phyloP scores from a whole-genome alignment of 257 asterid genomes.

The Primulina huaijiensis region DNA sequence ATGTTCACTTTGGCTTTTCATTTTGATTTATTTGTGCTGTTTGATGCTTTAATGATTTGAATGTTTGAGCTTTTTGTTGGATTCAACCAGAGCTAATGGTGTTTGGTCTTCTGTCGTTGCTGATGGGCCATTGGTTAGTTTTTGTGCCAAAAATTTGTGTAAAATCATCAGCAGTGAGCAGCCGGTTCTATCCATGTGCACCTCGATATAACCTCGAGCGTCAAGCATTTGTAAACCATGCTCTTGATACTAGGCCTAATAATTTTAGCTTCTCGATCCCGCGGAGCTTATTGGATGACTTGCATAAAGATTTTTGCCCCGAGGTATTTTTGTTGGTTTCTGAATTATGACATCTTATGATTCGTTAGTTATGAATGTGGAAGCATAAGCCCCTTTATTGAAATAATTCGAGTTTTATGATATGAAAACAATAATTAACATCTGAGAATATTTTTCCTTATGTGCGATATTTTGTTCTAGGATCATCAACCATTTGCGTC shows the following conservation, averaged over 20 bases:
- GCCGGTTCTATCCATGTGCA: conserved; percentile 83
- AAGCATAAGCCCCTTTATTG: no score
- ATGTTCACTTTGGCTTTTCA: neutral
- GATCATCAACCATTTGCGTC: conserved; percentile 81
- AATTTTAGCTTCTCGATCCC: conserved; percentile 44
- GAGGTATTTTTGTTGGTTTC: conserved; percentile 36
- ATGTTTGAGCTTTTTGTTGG: conserved; percentile 2
- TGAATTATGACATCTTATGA: no score
- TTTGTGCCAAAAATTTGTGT: conserved; percentile 82
- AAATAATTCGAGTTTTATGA: no score
- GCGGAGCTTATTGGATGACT: conserved; percentile 35
- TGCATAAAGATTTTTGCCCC: conserved; percentile 46
- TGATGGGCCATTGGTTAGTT: conserved; percentile 89
- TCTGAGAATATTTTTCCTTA: no score
- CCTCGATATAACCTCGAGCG: conserved; percentile 29
- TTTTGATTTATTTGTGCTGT: neutral
- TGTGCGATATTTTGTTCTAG: conserved; percentile 34
- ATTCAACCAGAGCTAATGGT: conserved; percentile 75
- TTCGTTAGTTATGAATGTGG: no score
- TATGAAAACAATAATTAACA: no score
- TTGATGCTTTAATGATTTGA: no score
- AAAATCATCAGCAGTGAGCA: conserved; percentile 68
- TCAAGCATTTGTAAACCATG: conserved; percentile 22
- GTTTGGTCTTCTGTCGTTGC: conserved; percentile 82
- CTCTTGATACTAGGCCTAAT: conserved; percentile 6